Conservation (phyloP, 2,329 filamentous ascomycete species). For the Capronia epimyces region DNA sequence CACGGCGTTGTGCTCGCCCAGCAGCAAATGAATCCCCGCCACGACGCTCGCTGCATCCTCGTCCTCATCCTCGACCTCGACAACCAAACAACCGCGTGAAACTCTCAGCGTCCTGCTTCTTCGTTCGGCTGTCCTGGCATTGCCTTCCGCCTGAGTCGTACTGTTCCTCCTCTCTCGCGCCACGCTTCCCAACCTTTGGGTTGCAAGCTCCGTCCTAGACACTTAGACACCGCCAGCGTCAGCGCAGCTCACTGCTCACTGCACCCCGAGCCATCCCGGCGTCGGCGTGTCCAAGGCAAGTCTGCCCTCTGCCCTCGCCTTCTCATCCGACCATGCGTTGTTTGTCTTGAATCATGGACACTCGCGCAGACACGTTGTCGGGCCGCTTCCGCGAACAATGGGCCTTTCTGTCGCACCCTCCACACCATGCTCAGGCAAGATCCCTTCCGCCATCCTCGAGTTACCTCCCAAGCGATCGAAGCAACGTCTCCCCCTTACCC, state of each 20-base stretch:
- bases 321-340: conserved; percentile 21
- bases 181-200: conserved; percentile 9
- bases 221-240: too few relatives aligned
- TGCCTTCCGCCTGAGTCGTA: conserved; percentile 4
- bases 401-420: conserved; percentile 25
- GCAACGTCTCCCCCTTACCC: conserved; percentile 25
- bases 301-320: conserved; percentile 2
- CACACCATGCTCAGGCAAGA: conserved; percentile 21
- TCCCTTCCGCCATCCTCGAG: conserved; percentile 28
- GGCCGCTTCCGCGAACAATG: conserved; percentile 28
- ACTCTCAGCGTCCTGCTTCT: background rate
- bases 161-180: conserved; percentile 2
- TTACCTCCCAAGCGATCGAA: conserved; percentile 27
- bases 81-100: background rate
- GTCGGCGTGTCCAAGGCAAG: conserved; percentile 1
- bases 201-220: conserved; percentile 5
- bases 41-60: background rate
- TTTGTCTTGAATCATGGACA: conserved; percentile 25
- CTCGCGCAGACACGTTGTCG: conserved; percentile 28
- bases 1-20: background rate
- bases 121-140: background rate
- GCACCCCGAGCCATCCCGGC: conserved; percentile 1
- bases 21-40: conserved; percentile 1
- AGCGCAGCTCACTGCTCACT: too few relatives aligned
- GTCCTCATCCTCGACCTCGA: background rate